A percentile compares a stretch with the other conserved stretches of the same genome.
phyloP scores from a whole-genome alignment of 2,329 filamentous ascomycete genomes.

The Penicillium sp. region DNA sequence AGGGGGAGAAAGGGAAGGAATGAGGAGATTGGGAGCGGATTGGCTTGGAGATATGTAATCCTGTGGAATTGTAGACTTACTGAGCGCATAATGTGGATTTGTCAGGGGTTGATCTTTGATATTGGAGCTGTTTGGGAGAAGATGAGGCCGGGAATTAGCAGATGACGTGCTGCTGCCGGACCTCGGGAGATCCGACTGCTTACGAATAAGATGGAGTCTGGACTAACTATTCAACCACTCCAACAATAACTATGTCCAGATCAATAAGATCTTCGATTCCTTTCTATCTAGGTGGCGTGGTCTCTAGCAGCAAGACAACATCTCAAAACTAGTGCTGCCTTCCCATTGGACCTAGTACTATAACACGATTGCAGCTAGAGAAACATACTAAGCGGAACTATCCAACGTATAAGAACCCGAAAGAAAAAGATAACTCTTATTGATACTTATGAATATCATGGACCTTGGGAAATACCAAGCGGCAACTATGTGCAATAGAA shows the following conservation, averaged over 20 bases:
- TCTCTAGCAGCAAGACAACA: no score
- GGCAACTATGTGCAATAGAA: constrained; percentile 2
- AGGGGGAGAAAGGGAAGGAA: neutral
- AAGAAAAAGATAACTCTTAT: neutral
- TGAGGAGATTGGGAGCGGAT: neutral
- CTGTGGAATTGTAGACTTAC: constrained; percentile 14
- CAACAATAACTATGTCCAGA: no score
- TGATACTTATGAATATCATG: neutral
- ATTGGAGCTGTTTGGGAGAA: constrained; percentile 16
- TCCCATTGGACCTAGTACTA: no score
- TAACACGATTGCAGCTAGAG: no score
- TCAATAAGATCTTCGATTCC: no score
- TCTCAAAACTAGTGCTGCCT: no score
- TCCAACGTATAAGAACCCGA: neutral
- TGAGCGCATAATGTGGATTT: constrained; percentile 17
- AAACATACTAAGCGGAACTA: no score
- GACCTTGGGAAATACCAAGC: neutral
- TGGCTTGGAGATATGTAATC: neutral
- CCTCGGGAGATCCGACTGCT: constrained; percentile 23
- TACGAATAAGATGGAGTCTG: constrained; percentile 33
- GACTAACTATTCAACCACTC: constrained; percentile 5
- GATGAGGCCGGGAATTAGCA: constrained; percentile 12
- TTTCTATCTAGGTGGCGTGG: no score
- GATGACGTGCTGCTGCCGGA: constrained; percentile 33
- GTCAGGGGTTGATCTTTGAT: neutral